These are phyloP conservation scores for Fusarium aywerte DNA, from an alignment of 2,329 filamentous ascomycete genomes.

Conservation along the genomic window DNA sequence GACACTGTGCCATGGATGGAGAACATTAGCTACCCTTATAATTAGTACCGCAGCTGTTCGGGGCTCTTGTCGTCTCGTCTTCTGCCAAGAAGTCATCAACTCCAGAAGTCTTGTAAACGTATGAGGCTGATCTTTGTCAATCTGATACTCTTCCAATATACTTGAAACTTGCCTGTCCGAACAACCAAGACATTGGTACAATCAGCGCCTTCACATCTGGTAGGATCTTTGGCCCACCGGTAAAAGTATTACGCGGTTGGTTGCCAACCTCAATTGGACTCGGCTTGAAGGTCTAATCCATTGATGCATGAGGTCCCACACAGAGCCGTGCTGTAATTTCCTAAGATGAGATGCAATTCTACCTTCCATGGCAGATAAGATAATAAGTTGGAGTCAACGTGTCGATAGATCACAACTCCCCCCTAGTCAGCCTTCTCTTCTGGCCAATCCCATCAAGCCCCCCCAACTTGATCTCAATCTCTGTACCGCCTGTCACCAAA, in stretches of 20 bases:
- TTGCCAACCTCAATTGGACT: constrained; percentile 19
- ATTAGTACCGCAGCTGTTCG: constrained; percentile 4
- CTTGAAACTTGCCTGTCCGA: constrained; percentile 13
- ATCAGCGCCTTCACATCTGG: not conserved
- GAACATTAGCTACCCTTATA: constrained; percentile 29
- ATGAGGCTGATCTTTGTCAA: constrained; percentile 20
- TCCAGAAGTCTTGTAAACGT: constrained; percentile 5
- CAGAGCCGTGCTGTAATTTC: constrained; percentile 42
- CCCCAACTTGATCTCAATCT: constrained; percentile 25
- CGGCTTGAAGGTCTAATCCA: constrained; percentile 20
- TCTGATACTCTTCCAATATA: constrained; percentile 17
- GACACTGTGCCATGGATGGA: constrained; percentile 35
- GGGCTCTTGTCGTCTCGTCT: constrained; percentile 16
- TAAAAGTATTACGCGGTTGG: constrained; percentile 4
- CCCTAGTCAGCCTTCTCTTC: not conserved
- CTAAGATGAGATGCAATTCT: constrained; percentile 47
- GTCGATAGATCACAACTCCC: not conserved
- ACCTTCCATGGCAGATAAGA: constrained; percentile 30
- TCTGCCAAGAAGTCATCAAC: constrained; percentile 6
- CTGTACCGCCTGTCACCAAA: constrained; percentile 24
- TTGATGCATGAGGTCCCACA: constrained; percentile 37
- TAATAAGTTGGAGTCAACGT: constrained; percentile 22
- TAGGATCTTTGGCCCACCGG: not conserved
- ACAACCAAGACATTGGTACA: not conserved
- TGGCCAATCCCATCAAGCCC: constrained; percentile 22